Percentiles rank a stretch among this genome's conserved stretches.
These are phyloP conservation scores for Agaricus sinodeliciosus DNA, from an alignment of 768 basidiomycete genomes.

Conservation along the genomic window DNA sequence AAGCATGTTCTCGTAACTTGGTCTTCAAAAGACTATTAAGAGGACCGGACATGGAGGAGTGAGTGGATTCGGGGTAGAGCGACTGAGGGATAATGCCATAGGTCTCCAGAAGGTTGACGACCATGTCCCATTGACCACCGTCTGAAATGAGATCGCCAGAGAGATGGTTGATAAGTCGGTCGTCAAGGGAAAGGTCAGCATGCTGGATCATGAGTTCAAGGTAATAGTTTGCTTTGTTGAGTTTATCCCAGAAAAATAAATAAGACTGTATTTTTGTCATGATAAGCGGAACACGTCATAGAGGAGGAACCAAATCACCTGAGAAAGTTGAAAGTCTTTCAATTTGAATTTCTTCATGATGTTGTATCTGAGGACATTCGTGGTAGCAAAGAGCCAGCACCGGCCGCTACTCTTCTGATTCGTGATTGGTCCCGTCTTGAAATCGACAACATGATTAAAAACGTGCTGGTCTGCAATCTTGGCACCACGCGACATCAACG, in stretches of 20 bases:
- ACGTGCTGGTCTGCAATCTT: constrained; percentile 62
- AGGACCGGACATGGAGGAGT: constrained; percentile 67
- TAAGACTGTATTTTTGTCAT: constrained; percentile 47
- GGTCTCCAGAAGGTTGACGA: constrained; percentile 46
- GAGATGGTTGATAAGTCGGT: constrained; percentile 76
- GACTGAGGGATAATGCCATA: constrained; percentile 87
- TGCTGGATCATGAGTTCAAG: constrained; percentile 84
- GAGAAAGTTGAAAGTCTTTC: constrained; percentile 87
- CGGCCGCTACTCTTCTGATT: constrained; percentile 85
- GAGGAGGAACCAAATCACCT: constrained; percentile 35
- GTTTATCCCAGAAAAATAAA: constrained; percentile 94
- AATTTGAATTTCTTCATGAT: constrained; percentile 83
- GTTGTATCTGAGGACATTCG: constrained; percentile 77
- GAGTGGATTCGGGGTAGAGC: constrained; percentile 77
- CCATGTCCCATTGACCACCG: constrained; percentile 97
- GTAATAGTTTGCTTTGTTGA: constrained; percentile 91
- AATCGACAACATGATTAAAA: constrained; percentile 77
- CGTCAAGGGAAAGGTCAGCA: constrained; percentile 72
- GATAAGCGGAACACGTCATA: background rate
- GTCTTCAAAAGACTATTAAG: constrained; percentile 79
- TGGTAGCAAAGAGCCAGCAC: constrained; percentile 95
- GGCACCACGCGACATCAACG: constrained; percentile 59
- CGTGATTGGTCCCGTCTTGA: constrained; percentile 79
- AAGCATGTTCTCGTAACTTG: constrained; percentile 87
- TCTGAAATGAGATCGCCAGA: constrained; percentile 76